These are phyloP conservation scores for Apophysomyces elegans DNA, from an alignment of 371 early-diverging fungal genomes.

Conservation along the genomic window DNA sequence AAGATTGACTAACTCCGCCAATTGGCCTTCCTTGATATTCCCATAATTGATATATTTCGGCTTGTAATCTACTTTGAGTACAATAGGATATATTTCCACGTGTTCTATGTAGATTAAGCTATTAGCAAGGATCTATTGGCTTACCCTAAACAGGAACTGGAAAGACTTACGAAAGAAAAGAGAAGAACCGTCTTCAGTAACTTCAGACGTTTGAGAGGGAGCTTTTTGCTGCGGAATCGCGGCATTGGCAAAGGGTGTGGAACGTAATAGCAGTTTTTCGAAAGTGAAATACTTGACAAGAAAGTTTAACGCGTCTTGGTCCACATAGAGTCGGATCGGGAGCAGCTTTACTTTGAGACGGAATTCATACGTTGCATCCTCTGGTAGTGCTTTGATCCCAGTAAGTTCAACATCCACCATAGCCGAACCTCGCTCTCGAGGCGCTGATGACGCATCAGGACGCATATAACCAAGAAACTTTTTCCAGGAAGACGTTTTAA, in stretches of 20 bases:
- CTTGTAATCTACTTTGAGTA: slow-evolving; percentile 94
- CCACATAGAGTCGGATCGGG: slow-evolving; percentile 88
- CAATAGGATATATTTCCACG: slow-evolving; percentile 75
- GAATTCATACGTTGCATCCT: slow-evolving; percentile 60
- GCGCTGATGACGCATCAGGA: slow-evolving; percentile 52
- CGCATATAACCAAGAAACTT: slow-evolving; percentile 76
- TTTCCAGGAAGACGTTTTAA: slow-evolving; percentile 76
- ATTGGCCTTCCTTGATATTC: slow-evolving; percentile 73
- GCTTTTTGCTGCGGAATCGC: slow-evolving; percentile 15
- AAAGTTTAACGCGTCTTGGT: slow-evolving; percentile 93
- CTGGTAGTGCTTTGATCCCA: slow-evolving; percentile 64
- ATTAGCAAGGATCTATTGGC: too few relatives aligned
- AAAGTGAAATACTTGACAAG: slow-evolving; percentile 80
- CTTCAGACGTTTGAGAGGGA: background rate
- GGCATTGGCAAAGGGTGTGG: slow-evolving; percentile 32
- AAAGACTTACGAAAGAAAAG: slow-evolving; percentile 70
- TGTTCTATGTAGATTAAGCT: slow-evolving; percentile 45
- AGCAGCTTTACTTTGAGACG: slow-evolving; percentile 68
- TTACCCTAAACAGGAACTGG: background rate
- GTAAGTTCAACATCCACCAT: slow-evolving; percentile 72
- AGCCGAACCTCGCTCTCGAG: slow-evolving; percentile 64
- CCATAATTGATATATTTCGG: slow-evolving; percentile 87
- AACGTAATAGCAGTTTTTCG: slow-evolving; percentile 39
- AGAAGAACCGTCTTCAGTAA: slow-evolving; percentile 16
- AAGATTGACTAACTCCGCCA: slow-evolving; percentile 90